A percentile compares a stretch with the other conserved stretches of the same genome.
phyloP scores from a whole-genome alignment of 2,329 filamentous ascomycete species.

The Cordyceps sp. region DNA sequence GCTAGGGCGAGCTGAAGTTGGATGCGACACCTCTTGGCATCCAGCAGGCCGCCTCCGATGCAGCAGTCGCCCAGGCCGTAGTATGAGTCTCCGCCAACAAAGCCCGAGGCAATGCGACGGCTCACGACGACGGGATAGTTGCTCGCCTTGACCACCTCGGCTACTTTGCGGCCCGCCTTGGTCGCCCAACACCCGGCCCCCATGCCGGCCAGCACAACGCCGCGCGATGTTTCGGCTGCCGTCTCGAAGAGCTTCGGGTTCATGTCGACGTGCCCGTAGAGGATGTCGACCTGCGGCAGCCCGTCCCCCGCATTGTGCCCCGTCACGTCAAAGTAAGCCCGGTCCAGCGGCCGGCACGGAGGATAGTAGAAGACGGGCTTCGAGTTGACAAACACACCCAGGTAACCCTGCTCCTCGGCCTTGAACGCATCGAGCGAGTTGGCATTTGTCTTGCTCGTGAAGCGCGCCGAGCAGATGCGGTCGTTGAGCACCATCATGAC shows the following conservation, averaged over 20 bases:
- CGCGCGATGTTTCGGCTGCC: slow-evolving; percentile 28
- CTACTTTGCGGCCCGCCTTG: slow-evolving; percentile 20
- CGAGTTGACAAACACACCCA: slow-evolving; percentile 41
- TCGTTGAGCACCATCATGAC: slow-evolving; percentile 46
- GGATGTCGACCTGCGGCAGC: slow-evolving; percentile 37
- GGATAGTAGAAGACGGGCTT: slow-evolving; percentile 43
- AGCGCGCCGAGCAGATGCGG: slow-evolving; percentile 39
- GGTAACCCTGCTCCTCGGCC: slow-evolving; percentile 35
- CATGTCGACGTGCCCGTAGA: slow-evolving; percentile 38
- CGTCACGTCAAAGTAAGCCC: slow-evolving; percentile 23
- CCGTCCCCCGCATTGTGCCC: slow-evolving; percentile 8
- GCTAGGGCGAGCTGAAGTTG: slow-evolving; percentile 26
- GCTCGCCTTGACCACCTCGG: slow-evolving; percentile 25
- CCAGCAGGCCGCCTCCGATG: slow-evolving; percentile 30
- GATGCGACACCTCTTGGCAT: slow-evolving; percentile 37
- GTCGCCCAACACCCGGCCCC: slow-evolving; percentile 33
- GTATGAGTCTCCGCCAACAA: slow-evolving; percentile 25
- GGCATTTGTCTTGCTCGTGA: slow-evolving; percentile 43
- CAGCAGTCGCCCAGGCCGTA: slow-evolving; percentile 5
- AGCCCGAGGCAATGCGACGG: slow-evolving; percentile 32
- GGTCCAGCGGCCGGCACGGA: slow-evolving; percentile 28
- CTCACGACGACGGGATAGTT: slow-evolving; percentile 30
- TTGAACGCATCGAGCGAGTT: slow-evolving; percentile 48
- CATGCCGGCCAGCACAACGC: slow-evolving; percentile 37
- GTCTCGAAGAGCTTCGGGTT: slow-evolving; percentile 27